Base-by-base conservation (phyloP, 202 grass and related monocot species). In the Cymbopogon flexuosus region DNA sequence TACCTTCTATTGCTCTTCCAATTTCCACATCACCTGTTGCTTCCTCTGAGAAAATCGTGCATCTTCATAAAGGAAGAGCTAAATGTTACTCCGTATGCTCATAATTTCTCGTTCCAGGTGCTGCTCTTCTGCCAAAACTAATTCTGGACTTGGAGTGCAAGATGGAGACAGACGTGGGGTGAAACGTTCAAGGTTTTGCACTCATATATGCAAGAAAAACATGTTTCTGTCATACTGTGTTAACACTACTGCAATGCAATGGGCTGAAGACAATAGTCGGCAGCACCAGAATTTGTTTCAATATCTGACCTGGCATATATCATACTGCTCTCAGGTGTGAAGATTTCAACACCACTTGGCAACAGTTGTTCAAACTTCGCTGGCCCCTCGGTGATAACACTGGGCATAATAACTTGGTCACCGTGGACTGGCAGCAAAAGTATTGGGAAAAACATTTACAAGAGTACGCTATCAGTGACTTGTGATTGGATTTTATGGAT, bases 381-480 rank as follows among this genome's bases (percentile, higher is more conserved):
- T 99, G 96, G 92, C 65, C 86, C 18, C 33, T 34, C 0, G 6
- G 42, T 52, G 65, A 40, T 54, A 56, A 22, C 5, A 0, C 34
- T 72, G 78, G 41, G 69, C 66, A 80, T 57, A 29, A 27, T 69
- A 46, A 52, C 46, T 83, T 83, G 77, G 56, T 37, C 23, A 86
- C 67, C 79, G 21, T 77, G 47, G 87, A 91, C 73, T 93, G 92
- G 90, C 90, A 95, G 76, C 90, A 80, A 74, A 57, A 90, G 5
- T 95, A 95, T 73, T 99, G 96, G 90, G 88, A 91, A 89, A 91
- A 77, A 27, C 96, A 99, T 82, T 80, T 95, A 30, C 88, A 93
- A 33, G 79, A 93, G 96, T 98, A 71, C 0, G 88, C 68, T 10
- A 22, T 36, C 15, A 37, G 65, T 51, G 36, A 64, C 10, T 18